These are phyloP conservation scores for Eucalyptus regnans DNA, from an alignment of 345 rosid genomes.

Conservation along the genomic window DNA sequence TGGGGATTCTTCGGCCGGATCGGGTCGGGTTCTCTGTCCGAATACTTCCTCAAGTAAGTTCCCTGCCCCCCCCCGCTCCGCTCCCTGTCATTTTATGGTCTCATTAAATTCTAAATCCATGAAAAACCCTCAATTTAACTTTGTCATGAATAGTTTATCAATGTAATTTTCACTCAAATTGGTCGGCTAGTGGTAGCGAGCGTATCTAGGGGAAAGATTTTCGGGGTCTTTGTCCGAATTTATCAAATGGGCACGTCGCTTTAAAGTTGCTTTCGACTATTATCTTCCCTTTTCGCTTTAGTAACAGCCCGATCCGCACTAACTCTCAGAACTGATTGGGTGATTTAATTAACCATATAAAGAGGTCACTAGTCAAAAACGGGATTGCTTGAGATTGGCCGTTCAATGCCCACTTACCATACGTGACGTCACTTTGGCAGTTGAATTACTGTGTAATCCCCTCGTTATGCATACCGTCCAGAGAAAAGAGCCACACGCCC, in stretches of 20 bases:
- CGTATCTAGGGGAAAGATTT: rapidly evolving
- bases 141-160: not conserved
- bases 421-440: not conserved
- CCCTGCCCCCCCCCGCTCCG: no score
- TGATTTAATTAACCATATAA: not conserved
- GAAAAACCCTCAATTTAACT: not conserved
- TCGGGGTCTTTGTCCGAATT: not conserved
- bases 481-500: not conserved
- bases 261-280: not conserved
- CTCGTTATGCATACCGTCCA: not conserved
- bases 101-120: not conserved
- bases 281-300: not conserved
- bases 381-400: not conserved
- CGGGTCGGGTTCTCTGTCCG: constrained; percentile 73
- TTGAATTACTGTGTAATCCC: not conserved
- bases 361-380: not conserved
- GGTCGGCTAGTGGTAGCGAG: not conserved
- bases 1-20: constrained; percentile 96
- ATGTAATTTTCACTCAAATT: not conserved
- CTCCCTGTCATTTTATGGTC: not conserved
- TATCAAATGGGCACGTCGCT: not conserved
- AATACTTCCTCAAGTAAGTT: constrained; percentile 61
- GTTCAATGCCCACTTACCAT: not conserved
- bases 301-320: not conserved
- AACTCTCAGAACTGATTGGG: not conserved